Base-by-base conservation (phyloP, 2,329 filamentous ascomycete species). In the Diaporthe ilicicola region DNA sequence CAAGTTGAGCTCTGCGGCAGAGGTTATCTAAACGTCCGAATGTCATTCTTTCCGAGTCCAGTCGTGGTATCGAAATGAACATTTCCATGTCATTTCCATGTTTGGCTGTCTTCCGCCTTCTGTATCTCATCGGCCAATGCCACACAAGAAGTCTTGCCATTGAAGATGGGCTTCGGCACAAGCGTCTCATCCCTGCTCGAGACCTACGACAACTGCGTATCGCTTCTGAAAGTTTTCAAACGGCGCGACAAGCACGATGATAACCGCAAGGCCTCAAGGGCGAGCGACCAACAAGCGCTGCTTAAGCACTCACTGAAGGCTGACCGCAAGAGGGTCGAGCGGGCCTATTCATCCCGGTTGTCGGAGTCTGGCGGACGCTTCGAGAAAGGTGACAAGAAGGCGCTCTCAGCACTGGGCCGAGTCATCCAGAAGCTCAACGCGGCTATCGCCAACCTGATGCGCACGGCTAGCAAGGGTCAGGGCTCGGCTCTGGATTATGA, bases 331-430 rank as follows among this genome's bases (percentile, higher is more conserved):
- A 77, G 82, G 72, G 79, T 89, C 12, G 79, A 81, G 55, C 77
- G 79, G 27, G 81, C 80, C 8, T 88, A 88, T 74, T 80, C 80
- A 2, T 79, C 79, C 10, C 80, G 80, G 15, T 74, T 86, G 4
- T 81, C 80, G 1, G 79, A 81, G 48, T 76, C 80, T 59, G 86
- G 86, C 10, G 77, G 76, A 46, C 78, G 77, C 1, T 81, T 88
- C 39, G 81, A 83, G 37, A 81, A 80, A 70, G 86, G 87, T 22
- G 87, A 88, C 76, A 81, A 86, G 87, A 76, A 79, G 83, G n/a
- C 29, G 76, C 13, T 61, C 29, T 83, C 81, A 6, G 77, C 82
- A 3, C 74, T 86, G 55, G 80, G 79, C 69, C 80, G 78, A 24
- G 79, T 87, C 51, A 76, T 86, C 27, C 81, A 80, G 70, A 83